Percentiles rank a stretch among this genome's conserved stretches.
Conservation (phyloP, 805 yeast genomes). For the Yarrowia bubula region DNA sequence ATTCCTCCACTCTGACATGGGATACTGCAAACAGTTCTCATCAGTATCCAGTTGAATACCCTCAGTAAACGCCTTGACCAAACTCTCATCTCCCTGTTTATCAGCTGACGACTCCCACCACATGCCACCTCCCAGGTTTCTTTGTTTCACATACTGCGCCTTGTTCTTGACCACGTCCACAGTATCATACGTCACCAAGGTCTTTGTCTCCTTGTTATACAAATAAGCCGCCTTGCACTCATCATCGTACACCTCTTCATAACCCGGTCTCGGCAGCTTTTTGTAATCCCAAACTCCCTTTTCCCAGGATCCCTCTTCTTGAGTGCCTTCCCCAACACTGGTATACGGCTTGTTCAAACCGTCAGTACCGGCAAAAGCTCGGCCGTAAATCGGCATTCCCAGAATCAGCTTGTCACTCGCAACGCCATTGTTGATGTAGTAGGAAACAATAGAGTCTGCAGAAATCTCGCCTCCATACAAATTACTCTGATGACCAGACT, state of each 20-base stretch:
- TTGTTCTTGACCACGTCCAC: conserved; percentile 52
- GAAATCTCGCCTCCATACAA: conserved; percentile 50
- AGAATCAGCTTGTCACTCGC: conserved; percentile 54
- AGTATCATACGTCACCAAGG: conserved; percentile 67
- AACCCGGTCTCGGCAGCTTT: conserved; percentile 48
- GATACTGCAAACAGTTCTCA: conserved; percentile 28
- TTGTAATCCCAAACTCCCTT: conserved; percentile 57
- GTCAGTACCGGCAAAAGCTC: conserved; percentile 47
- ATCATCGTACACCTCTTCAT: conserved; percentile 52
- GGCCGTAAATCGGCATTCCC: conserved; percentile 89
- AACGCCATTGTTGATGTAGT: conserved; percentile 47
- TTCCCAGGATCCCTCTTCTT: conserved; percentile 40
- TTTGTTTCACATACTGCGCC: conserved; percentile 53
- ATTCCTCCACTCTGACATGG: conserved; percentile 24
- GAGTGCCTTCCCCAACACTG: conserved; percentile 45
- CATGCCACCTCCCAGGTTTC: conserved; percentile 75
- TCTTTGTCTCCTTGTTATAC: conserved; percentile 41
- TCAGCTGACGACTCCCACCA: conserved; percentile 86
- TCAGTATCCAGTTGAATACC: conserved; percentile 25
- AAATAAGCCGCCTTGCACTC: conserved; percentile 55
- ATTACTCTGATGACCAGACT: conserved; percentile 69
- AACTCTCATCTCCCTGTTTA: conserved; percentile 27
- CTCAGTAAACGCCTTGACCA: conserved; percentile 32
- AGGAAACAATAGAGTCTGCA: conserved; percentile 49
- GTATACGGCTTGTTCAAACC: conserved; percentile 47